These are phyloP conservation scores for Gigaspora rosea DNA, from an alignment of 192 early-diverging fungal species.

Conservation along the genomic window DNA sequence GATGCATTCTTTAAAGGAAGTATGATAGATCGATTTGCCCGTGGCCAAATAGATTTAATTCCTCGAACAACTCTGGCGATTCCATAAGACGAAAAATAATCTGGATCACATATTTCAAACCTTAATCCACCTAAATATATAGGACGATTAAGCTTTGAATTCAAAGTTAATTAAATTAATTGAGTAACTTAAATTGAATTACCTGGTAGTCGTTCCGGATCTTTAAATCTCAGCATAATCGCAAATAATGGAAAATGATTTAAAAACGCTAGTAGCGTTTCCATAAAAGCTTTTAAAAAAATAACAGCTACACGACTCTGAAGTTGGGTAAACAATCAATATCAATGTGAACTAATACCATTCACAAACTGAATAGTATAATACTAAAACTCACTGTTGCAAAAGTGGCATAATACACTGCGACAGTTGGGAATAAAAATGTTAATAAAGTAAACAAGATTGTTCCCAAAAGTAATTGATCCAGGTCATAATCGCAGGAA, in stretches of 20 bases:
- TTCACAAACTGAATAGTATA: no score
- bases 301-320: conserved; percentile 81
- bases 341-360: not conserved
- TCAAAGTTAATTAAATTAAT: no score
- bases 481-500: conserved; percentile 89
- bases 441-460: conserved; percentile 90
- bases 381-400: conserved; percentile 58
- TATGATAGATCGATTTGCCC: not conserved
- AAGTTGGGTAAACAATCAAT: not conserved
- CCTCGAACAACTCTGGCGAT: conserved; percentile 18
- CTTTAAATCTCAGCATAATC: conserved; percentile 83
- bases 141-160: no score
- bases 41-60: conserved; percentile 29
- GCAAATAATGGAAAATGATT: conserved; percentile 98
- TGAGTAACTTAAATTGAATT: conserved; percentile 24
- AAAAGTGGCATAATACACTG: conserved; percentile 92
- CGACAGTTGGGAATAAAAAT: conserved; percentile 94
- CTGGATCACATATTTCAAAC: conserved; percentile 36
- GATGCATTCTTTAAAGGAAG: not conserved
- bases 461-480: conserved; percentile 93
- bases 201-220: conserved; percentile 86
- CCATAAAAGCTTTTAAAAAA: conserved; percentile 75
- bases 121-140: conserved; percentile 30
- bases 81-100: conserved; percentile 29
- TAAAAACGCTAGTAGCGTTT: conserved; percentile 83